These are phyloP conservation scores for Candida berthetii DNA, from an alignment of 805 yeast genomes.

Conservation along the genomic window DNA sequence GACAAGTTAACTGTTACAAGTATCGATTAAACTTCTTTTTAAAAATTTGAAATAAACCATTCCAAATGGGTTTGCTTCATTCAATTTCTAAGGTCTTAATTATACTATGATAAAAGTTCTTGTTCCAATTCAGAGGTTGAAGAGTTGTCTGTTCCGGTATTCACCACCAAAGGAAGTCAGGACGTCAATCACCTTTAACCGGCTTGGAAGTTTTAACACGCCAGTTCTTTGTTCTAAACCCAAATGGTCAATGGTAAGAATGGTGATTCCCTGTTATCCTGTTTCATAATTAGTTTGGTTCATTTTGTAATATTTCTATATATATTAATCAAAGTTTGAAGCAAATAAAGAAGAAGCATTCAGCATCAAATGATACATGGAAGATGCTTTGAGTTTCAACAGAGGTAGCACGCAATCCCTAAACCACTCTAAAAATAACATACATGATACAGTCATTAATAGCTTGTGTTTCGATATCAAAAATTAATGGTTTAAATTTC, in stretches of 20 bases:
- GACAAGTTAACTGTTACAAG: too few species aligned
- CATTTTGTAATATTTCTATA: neutral
- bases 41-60: neutral
- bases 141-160: neutral
- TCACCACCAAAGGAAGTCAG: neutral
- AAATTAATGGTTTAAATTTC: too few species aligned
- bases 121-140: neutral
- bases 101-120: neutral
- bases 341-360: too few species aligned
- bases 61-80: neutral
- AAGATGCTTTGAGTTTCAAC: neutral
- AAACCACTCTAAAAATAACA: neutral
- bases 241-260: too few species aligned
- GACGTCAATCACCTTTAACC: neutral
- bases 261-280: neutral
- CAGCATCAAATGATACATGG: neutral
- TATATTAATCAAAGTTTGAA: too few species aligned
- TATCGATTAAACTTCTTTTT: neutral
- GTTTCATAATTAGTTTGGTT: too few species aligned
- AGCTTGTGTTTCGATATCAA: too few species aligned
- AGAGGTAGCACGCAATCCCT: neutral
- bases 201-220: neutral
- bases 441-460: too few species aligned
- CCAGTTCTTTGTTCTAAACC: neutral
- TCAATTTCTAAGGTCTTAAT: too few species aligned